Percentiles rank a stretch among this genome's conserved stretches.
Evolutionary conservation across 202 grass and related monocot genomes (phyloP).

Genomic region (Musa balbisiana): DNA sequence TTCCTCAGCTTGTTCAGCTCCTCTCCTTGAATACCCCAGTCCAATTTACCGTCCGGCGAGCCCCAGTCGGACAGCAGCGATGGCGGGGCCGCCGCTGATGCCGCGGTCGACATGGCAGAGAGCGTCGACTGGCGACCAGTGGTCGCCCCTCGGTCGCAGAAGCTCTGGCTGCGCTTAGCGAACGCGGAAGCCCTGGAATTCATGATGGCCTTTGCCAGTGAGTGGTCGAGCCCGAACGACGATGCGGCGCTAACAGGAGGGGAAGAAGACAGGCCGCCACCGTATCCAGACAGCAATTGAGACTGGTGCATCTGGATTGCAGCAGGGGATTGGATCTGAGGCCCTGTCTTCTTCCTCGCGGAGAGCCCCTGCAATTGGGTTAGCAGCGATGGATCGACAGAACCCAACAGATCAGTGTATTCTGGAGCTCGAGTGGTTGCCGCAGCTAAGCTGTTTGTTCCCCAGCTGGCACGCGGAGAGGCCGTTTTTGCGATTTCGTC

Average conservation of each 20-base stretch:
- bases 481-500: not conserved
- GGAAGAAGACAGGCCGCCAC: not conserved
- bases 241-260: not conserved
- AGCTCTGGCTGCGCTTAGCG: constrained; percentile 6
- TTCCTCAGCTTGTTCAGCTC: constrained; percentile 3
- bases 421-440: not conserved
- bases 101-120: not conserved
- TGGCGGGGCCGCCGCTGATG: not conserved
- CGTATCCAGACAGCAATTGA: constrained; percentile 1
- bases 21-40: constrained; percentile 1
- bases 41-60: not conserved
- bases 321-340: not conserved
- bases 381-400: constrained; percentile 7
- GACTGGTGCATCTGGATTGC: constrained; percentile 9
- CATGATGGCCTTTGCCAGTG: constrained; percentile 4
- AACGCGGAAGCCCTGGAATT: constrained; percentile 3
- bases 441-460: not conserved
- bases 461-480: not conserved
- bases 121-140: not conserved
- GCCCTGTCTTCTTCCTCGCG: not conserved
- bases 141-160: not conserved
- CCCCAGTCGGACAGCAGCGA: not conserved
- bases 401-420: not conserved
- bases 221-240: not conserved
- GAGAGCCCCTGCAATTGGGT: not conserved